Percentiles rank a stretch among this genome's conserved stretches.
phyloP scores from a whole-genome alignment of 2,329 filamentous ascomycete genomes.

The Septoria petroselini region DNA sequence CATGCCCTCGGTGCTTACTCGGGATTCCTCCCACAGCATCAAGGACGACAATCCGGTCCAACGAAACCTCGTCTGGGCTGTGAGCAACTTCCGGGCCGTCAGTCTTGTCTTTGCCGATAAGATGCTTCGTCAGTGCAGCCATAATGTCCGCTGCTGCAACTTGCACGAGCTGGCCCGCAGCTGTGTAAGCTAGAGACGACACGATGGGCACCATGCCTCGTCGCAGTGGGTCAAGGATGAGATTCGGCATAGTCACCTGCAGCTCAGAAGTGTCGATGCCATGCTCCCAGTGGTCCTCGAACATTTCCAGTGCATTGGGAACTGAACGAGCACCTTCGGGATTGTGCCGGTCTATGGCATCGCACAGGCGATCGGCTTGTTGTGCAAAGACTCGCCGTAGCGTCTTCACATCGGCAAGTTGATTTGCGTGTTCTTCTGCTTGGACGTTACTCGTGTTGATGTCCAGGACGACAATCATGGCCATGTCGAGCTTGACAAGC shows the following conservation, averaged over 20 bases:
- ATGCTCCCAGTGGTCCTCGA: constrained; percentile 23
- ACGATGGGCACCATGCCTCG: constrained; percentile 70
- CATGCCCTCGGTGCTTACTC: constrained; percentile 56
- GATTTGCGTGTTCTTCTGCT: constrained; percentile 9
- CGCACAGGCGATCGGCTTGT: constrained; percentile 71
- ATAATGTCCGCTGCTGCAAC: constrained; percentile 63
- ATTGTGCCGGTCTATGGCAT: constrained; percentile 68
- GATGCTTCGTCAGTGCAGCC: constrained; percentile 71
- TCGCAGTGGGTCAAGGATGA: constrained; percentile 63
- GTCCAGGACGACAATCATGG: constrained; percentile 80
- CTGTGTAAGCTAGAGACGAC: constrained; percentile 60
- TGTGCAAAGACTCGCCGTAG: constrained; percentile 39
- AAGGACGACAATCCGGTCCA: constrained; percentile 85
- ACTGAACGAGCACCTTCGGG: constrained; percentile 67
- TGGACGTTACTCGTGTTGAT: constrained; percentile 46
- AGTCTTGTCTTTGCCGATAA: constrained; percentile 58
- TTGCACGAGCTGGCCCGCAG: constrained; percentile 49
- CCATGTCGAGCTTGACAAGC: constrained; percentile 75
- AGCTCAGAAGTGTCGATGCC: constrained; percentile 31
- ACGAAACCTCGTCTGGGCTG: constrained; percentile 17
- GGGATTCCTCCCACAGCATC: constrained; percentile 86
- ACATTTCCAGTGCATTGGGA: constrained; percentile 52
- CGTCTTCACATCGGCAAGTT: constrained; percentile 19
- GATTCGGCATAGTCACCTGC: constrained; percentile 44
- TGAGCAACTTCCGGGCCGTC: constrained; percentile 1